Evolutionary conservation across 352 stramenopile species (phyloP).

Genomic region (Phytophthora aleatoria): DNA sequence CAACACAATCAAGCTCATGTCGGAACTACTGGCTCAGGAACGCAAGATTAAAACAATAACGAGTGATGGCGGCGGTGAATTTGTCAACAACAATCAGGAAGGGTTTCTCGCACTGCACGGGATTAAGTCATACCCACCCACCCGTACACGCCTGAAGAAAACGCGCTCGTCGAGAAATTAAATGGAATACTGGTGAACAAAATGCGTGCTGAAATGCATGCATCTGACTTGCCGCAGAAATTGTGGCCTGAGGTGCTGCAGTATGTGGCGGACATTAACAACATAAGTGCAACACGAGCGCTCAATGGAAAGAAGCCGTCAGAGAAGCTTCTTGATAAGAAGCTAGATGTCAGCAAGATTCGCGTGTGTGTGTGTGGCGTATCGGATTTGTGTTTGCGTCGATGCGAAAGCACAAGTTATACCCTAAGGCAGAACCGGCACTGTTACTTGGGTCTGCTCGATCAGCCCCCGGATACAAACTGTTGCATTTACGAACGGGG

Average conservation of each 20-base stretch:
- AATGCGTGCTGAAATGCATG: slow-evolving; percentile 5
- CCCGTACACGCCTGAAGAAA: slow-evolving; percentile 8
- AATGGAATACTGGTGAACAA: slow-evolving; percentile 5
- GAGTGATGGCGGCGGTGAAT: slow-evolving; percentile 13
- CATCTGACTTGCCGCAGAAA: neutral
- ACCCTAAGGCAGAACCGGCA: neutral
- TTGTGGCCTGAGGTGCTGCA: neutral
- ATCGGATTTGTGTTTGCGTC: too few species aligned
- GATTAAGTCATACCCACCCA: slow-evolving; percentile 10
- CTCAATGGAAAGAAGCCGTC: neutral
- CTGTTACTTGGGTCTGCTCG: too few species aligned
- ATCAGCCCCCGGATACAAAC: too few species aligned
- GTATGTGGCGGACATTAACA: neutral
- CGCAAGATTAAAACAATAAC: slow-evolving; percentile 7
- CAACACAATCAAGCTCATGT: slow-evolving; percentile 5
- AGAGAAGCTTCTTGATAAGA: neutral
- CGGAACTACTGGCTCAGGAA: neutral
- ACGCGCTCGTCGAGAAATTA: slow-evolving; percentile 3
- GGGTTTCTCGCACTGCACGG: neutral
- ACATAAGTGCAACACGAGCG: neutral
- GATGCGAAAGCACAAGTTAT: neutral
- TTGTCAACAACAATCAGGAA: neutral
- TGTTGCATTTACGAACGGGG: too few species aligned
- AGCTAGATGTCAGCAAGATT: neutral
- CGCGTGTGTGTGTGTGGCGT: neutral